Percentiles rank a stretch among this genome's conserved stretches.
Conservation (phyloP, 2,329 filamentous ascomycete genomes). For the Claviceps spartinae region DNA sequence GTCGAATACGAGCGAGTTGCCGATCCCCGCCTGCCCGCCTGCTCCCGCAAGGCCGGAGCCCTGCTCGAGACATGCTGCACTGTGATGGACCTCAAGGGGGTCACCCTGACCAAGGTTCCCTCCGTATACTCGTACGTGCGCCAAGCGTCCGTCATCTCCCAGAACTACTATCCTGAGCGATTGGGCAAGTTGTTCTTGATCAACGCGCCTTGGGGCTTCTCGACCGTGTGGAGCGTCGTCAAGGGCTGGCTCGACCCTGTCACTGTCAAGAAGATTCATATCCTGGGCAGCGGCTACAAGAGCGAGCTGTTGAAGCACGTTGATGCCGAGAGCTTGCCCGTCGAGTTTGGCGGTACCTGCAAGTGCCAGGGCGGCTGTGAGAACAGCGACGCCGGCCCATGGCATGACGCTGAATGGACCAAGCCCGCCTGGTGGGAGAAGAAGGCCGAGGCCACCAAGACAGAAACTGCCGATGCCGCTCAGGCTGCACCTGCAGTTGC, state of each 20-base stretch:
- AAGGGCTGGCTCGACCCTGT: slow-evolving; percentile 95
- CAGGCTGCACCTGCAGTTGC: slow-evolving; percentile 10
- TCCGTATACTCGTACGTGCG: slow-evolving; percentile 82
- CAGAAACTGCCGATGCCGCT: slow-evolving; percentile 19
- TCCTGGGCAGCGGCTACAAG: slow-evolving; percentile 72
- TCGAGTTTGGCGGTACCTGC: slow-evolving; percentile 72
- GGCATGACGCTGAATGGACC: slow-evolving; percentile 56
- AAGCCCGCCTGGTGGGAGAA: slow-evolving; percentile 52
- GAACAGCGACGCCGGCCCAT: slow-evolving; percentile 82
- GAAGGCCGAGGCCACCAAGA: slow-evolving; percentile 24
- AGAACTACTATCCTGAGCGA: slow-evolving; percentile 98
- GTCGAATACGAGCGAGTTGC: slow-evolving; percentile 95
- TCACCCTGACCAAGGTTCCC: slow-evolving; percentile 66
- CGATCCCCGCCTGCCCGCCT: slow-evolving; percentile 86
- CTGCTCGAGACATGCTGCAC: slow-evolving; percentile 97
- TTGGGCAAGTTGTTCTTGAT: slow-evolving; percentile 93
- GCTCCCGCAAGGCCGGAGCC: slow-evolving; percentile 78
- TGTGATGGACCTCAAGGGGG: slow-evolving; percentile 95
- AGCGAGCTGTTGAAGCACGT: slow-evolving; percentile 74
- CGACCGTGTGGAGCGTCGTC: slow-evolving; percentile 68
- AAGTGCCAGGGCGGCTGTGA: slow-evolving; percentile 70
- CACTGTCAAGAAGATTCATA: slow-evolving; percentile 90
- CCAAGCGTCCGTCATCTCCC: slow-evolving; percentile 75
- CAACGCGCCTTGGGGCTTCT: slow-evolving; percentile 96
- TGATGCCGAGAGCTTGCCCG: slow-evolving; percentile 78